Base-by-base conservation (phyloP, 2,329 filamentous ascomycete genomes). In the Aspergillus awamori region DNA sequence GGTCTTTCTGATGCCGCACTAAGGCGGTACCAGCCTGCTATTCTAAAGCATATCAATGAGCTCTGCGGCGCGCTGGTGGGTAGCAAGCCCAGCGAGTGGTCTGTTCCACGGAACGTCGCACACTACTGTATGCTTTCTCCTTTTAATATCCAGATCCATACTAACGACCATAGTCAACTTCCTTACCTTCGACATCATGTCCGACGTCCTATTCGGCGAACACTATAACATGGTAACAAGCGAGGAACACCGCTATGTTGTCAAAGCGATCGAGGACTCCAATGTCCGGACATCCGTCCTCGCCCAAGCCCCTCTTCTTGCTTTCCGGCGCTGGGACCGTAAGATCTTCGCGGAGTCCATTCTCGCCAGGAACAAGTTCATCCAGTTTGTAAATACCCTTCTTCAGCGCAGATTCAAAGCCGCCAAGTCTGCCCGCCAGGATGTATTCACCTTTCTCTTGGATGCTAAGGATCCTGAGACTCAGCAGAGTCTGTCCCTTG, bases 181-280 rank as follows among this genome's bases (percentile, higher is more conserved):
- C 76, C 80, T 10, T 81, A 56, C 60, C n/a, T 64, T 84, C 62
- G 82, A 84, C 60, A 78, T 84, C 59, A 83, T 85, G 78, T 80
- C 80, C 11, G 80, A 58, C 51, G 54, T 71, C 20, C 57, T 70
- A 22, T 69, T 68, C 47, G 64, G 65, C 0, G 59, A 54, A 38
- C 55, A 51, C 10, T 67, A 53, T 41, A 57, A 62, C 24, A 53
- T 60, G 4, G 22, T 67, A 2, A 49, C 59, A n/a, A 58, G 48
- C 45, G 49, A 57, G 17, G 53, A 55, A 36, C 57, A 65, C 28
- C 57, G 65, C 10, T 39, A 60, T 38, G 60, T 67, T 5, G 41
- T 57, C 24, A 43, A 64, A 30, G 58, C 51, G 8, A 66, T 69
- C 41, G 63, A 67, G 53, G 58, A 66, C 8, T 67, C 63, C 22